Evolutionary conservation across 2,329 filamentous ascomycete species (phyloP).

Genomic region (Lasiodiplodia hormozganensis): DNA sequence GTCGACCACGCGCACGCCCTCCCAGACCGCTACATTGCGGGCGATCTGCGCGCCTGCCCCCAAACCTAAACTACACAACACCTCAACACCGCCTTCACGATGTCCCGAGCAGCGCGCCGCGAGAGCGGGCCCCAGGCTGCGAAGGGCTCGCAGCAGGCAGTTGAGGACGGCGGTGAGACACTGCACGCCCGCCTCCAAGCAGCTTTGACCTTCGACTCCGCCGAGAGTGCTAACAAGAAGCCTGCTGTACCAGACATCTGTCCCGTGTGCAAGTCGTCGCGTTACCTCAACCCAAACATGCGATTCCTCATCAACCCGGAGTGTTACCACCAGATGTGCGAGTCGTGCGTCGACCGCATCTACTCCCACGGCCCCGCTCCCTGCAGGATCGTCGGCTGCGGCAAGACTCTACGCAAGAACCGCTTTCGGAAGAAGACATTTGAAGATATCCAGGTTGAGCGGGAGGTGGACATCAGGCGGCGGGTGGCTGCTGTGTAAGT

Average conservation of each 20-base stretch:
- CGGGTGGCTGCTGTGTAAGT: slow-evolving; percentile 69
- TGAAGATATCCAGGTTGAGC: slow-evolving; percentile 83
- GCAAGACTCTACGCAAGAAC: slow-evolving; percentile 82
- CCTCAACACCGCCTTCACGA: slow-evolving; percentile 32
- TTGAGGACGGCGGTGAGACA: slow-evolving; percentile 47
- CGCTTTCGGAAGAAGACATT: slow-evolving; percentile 91
- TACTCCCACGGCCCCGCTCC: slow-evolving; percentile 91
- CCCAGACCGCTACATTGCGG: slow-evolving; percentile 25
- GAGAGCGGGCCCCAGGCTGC: slow-evolving; percentile 37
- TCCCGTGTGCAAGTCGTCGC: slow-evolving; percentile 95
- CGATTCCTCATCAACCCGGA: slow-evolving; percentile 95
- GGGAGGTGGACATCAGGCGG: slow-evolving; percentile 89
- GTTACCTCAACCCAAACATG: slow-evolving; percentile 94
- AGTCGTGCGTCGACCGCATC: slow-evolving; percentile 91
- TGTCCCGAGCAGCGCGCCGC: slow-evolving; percentile 44
- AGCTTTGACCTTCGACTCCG: slow-evolving; percentile 32
- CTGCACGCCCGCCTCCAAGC: slow-evolving; percentile 21
- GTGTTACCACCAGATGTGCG: slow-evolving; percentile 99
- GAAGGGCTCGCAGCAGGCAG: slow-evolving; percentile 35
- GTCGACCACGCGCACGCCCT: slow-evolving; percentile 8
- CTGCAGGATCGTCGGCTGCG: slow-evolving; percentile 89
- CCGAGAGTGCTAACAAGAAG: slow-evolving; percentile 20
- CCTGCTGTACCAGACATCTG: slow-evolving; percentile 71
- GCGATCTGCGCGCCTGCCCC: slow-evolving; percentile 14
- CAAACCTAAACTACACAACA: slow-evolving; percentile 27